Conservation (phyloP, 1,284 basidiomycete species). For the Ustilago nuda region DNA sequence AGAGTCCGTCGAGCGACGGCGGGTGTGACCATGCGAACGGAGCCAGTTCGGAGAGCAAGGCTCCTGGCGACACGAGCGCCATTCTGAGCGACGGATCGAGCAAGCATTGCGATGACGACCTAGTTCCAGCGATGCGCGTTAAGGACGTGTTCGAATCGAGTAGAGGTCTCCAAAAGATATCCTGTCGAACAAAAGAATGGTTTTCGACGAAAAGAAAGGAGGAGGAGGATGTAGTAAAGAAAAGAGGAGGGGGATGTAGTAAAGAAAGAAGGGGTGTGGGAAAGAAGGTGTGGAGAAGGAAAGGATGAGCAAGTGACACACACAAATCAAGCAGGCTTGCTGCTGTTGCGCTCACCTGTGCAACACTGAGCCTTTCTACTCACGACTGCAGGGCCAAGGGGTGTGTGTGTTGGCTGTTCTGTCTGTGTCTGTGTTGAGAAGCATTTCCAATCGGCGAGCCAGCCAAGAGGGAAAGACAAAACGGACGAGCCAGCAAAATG, state of each 20-base stretch:
- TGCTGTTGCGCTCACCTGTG: slow-evolving; percentile 19
- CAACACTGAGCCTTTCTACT: slow-evolving; percentile 2
- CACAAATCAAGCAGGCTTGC: background rate
- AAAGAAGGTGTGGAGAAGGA: background rate
- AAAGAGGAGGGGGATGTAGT: slow-evolving; percentile 7
- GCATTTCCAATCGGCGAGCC: slow-evolving; percentile 11
- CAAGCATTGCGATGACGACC: slow-evolving; percentile 23
- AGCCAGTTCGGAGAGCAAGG: slow-evolving; percentile 42
- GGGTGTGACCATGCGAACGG: slow-evolving; percentile 41
- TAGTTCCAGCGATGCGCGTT: background rate
- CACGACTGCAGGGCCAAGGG: background rate
- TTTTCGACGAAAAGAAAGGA: slow-evolving; percentile 8
- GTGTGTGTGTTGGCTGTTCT: background rate
- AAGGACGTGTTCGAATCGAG: background rate
- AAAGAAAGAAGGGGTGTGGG: too few species aligned
- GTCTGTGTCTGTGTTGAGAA: slow-evolving; percentile 10
- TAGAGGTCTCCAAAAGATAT: background rate
- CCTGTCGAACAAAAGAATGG: slow-evolving; percentile 3
- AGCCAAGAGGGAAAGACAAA: background rate
- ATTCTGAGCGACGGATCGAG: slow-evolving; percentile 45
- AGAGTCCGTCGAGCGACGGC: slow-evolving; percentile 49
- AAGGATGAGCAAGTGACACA: background rate
- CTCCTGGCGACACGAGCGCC: slow-evolving; percentile 42
- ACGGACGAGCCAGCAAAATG: slow-evolving; percentile 12
- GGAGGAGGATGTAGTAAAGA: slow-evolving; percentile 15